phyloP scores from a whole-genome alignment of 139 green algal genomes.

The Chlorella vulgaris region DNA sequence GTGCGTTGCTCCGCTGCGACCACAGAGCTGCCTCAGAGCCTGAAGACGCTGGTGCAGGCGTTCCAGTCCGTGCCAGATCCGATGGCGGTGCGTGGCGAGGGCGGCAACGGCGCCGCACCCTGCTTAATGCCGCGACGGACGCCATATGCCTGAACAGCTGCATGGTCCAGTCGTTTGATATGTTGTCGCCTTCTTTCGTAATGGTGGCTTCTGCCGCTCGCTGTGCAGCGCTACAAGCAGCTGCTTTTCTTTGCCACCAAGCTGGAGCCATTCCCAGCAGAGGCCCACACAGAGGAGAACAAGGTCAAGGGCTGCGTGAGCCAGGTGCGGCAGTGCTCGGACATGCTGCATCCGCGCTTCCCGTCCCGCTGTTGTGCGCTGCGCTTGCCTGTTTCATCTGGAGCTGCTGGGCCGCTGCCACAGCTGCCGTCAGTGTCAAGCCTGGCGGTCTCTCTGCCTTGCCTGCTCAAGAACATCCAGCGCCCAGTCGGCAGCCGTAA shows the following conservation, averaged over 20 bases:
- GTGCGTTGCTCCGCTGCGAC: slow-evolving; percentile 6
- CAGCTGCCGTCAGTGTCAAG: not conserved
- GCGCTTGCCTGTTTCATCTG: too few relatives aligned
- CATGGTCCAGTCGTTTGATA: not conserved
- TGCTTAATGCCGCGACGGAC: too few relatives aligned
- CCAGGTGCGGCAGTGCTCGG: not conserved
- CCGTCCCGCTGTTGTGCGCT: not conserved
- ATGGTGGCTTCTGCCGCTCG: too few relatives aligned
- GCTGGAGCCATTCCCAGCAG: slow-evolving; percentile 71
- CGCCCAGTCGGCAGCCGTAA: too few relatives aligned
- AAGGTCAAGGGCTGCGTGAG: slow-evolving; percentile 93
- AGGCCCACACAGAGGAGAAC: slow-evolving; percentile 82
- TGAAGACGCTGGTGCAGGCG: slow-evolving; percentile 32
- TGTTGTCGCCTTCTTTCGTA: not conserved
- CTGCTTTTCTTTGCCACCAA: slow-evolving; percentile 96
- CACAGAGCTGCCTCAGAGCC: slow-evolving; percentile 24
- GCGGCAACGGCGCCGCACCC: not conserved
- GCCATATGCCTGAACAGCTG: not conserved
- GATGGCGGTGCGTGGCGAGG: slow-evolving; percentile 29
- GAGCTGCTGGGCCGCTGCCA: too few relatives aligned
- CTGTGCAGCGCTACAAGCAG: slow-evolving; percentile 91
- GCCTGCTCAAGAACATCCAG: not conserved
- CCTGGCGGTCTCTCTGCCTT: not conserved
- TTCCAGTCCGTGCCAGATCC: slow-evolving; percentile 50
- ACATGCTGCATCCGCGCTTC: not conserved